Conservation (phyloP, 1,284 basidiomycete genomes). For the Ceratobasidium sp. region DNA sequence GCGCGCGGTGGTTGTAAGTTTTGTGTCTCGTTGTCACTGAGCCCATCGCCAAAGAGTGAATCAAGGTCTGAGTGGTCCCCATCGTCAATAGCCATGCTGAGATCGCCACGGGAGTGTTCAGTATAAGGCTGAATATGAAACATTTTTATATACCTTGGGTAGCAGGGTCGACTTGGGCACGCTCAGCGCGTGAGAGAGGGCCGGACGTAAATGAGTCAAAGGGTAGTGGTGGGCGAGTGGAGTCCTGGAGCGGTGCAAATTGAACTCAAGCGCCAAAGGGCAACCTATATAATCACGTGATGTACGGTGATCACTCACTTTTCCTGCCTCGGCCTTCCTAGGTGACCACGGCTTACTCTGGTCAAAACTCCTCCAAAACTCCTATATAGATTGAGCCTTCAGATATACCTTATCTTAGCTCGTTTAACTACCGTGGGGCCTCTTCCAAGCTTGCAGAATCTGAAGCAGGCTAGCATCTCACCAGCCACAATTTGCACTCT, state of each 20-base stretch:
- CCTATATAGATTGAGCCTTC: too few species aligned
- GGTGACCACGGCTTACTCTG: too few species aligned
- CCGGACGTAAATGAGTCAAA: not conserved
- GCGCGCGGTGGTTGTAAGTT: not conserved
- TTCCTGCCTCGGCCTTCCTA: not conserved
- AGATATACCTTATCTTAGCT: too few species aligned
- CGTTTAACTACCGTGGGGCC: too few species aligned
- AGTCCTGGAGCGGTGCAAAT: not conserved
- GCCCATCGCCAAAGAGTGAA: conserved; percentile 23
- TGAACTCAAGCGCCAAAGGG: not conserved
- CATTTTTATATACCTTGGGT: not conserved
- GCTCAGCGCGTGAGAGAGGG: not conserved
- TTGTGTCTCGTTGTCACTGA: not conserved
- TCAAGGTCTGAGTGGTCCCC: conserved; percentile 30
- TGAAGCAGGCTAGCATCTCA: too few species aligned
- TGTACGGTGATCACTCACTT: not conserved
- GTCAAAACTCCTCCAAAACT: too few species aligned
- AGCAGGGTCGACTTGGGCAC: not conserved
- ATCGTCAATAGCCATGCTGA: conserved; percentile 7
- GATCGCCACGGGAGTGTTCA: conserved; percentile 3
- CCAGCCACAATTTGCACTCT: too few species aligned
- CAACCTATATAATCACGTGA: not conserved
- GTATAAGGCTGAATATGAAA: not conserved
- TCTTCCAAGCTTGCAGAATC: too few species aligned
- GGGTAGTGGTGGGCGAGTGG: not conserved